phyloP scores from a whole-genome alignment of 2,329 filamentous ascomycete species.

The Madurella fahalii region DNA sequence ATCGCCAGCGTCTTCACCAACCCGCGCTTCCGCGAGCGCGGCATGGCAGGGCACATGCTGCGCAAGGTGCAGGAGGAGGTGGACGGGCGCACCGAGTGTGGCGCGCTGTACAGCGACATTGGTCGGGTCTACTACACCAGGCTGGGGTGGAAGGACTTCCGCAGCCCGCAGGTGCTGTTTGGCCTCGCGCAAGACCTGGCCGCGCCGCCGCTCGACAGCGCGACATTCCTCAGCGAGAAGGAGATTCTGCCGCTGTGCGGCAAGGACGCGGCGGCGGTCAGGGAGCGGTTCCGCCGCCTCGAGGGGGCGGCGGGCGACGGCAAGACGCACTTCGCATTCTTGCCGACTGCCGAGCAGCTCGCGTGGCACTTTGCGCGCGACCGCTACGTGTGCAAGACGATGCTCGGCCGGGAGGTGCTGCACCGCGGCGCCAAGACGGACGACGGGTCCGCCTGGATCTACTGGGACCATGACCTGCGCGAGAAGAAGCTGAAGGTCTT shows the following conservation, averaged over 20 bases:
- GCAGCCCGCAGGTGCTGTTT: constrained; percentile 31
- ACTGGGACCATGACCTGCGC: constrained; percentile 36
- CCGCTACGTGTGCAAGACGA: constrained; percentile 25
- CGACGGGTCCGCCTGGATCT: constrained; percentile 30
- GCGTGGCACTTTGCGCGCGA: constrained; percentile 34
- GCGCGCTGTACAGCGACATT: constrained; percentile 34
- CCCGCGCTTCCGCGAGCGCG: constrained; percentile 30
- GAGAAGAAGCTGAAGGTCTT: constrained; percentile 31
- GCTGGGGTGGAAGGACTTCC: constrained; percentile 34
- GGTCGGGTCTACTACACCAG: constrained; percentile 29
- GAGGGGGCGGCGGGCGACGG: constrained; percentile 17
- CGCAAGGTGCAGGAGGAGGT: constrained; percentile 30
- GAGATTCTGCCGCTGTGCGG: constrained; percentile 26
- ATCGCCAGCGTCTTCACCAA: constrained; percentile 37
- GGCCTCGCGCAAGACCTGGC: constrained; percentile 18
- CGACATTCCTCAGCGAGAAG: constrained; percentile 22
- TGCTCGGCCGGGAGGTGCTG: constrained; percentile 19
- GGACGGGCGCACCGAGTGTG: constrained; percentile 30
- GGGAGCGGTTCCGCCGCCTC: constrained; percentile 19
- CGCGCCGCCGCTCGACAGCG: background rate
- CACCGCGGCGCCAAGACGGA: constrained; percentile 26
- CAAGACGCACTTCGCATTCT: constrained; percentile 31
- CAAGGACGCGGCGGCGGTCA: constrained; percentile 26
- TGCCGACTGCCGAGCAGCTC: constrained; percentile 29
- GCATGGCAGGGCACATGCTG: constrained; percentile 35